A percentile compares a stretch with the other conserved stretches of the same genome.
Evolutionary conservation across 441 rosid species (phyloP).

Genomic region (Syzygium malaccense): DNA sequence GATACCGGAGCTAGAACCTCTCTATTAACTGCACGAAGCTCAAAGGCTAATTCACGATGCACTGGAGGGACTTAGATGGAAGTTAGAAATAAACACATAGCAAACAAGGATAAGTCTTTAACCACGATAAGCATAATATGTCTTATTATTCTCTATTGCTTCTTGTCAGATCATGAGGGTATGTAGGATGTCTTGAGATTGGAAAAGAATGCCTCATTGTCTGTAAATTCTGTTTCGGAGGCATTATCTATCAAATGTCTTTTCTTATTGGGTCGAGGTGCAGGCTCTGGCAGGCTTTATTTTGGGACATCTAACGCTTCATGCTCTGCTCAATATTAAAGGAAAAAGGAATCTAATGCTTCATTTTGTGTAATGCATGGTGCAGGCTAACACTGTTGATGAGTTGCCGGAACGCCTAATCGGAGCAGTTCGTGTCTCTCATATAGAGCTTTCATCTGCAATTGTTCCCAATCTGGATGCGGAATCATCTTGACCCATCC

Average conservation of each 20-base stretch:
- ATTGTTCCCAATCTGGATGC: slow-evolving; percentile 66
- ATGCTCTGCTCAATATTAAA: not conserved
- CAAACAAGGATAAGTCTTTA: not conserved
- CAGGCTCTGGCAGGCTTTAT: not conserved
- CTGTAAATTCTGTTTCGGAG: not conserved
- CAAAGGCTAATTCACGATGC: not conserved
- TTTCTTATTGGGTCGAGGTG: not conserved
- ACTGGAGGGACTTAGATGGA: not conserved
- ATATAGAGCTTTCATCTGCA: slow-evolving; percentile 79
- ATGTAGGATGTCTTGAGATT: not conserved
- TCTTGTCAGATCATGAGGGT: not conserved
- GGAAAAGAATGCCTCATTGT: not conserved
- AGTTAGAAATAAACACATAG: not conserved
- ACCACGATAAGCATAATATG: not conserved
- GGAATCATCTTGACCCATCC: slow-evolving; percentile 31
- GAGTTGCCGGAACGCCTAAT: slow-evolving; percentile 89
- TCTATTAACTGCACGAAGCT: not conserved
- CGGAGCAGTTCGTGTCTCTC: slow-evolving; percentile 92
- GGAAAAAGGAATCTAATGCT: not conserved
- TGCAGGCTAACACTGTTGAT: slow-evolving; percentile 73
- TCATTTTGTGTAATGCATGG: not conserved
- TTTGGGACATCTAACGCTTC: not conserved
- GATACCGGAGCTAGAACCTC: not conserved
- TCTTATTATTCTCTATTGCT: not conserved
- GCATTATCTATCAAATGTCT: not conserved